These are phyloP conservation scores for Taxillus chinensis DNA, from an alignment of 164 flowering plant genomes.

Conservation along the genomic window DNA sequence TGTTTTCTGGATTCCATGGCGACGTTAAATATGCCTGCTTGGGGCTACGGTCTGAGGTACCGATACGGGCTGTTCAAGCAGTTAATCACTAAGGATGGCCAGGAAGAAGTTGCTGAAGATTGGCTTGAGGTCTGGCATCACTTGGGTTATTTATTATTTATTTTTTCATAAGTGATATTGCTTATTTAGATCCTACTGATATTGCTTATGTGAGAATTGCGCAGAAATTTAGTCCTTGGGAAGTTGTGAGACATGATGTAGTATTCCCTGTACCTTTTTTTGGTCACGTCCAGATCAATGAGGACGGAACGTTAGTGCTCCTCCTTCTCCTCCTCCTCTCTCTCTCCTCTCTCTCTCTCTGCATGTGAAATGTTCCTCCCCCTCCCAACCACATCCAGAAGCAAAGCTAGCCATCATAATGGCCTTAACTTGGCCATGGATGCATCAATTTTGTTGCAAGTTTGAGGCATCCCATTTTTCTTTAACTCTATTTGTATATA, in stretches of 20 bases:
- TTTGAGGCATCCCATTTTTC: no score
- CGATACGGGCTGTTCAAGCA: slow-evolving; percentile 95
- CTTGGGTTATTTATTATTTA: not conserved
- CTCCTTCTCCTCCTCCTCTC: not conserved
- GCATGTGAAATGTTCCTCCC: no score
- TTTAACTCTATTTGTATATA: no score
- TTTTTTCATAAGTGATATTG: not conserved
- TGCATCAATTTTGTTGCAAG: no score
- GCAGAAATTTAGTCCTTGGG: slow-evolving; percentile 99
- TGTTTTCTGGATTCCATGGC: slow-evolving; percentile 98
- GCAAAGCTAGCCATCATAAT: no score
- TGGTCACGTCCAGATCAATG: slow-evolving; percentile 68
- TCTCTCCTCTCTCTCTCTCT: no score
- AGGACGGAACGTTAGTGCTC: slow-evolving; percentile 70
- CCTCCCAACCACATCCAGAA: no score
- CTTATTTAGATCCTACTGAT: slow-evolving; percentile 2
- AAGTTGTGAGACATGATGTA: slow-evolving; percentile 85
- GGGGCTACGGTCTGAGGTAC: slow-evolving; percentile 98
- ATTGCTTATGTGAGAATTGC: slow-evolving; percentile 3
- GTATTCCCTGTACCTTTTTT: slow-evolving; percentile 80
- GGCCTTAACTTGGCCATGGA: no score
- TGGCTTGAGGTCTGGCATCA: slow-evolving; percentile 83
- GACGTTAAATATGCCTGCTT: slow-evolving; percentile 87
- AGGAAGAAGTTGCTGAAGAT: slow-evolving; percentile 88
- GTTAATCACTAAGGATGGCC: slow-evolving; percentile 65